Evolutionary conservation across 2,329 filamentous ascomycete species (phyloP), one percentile per base, ranked within the genome.

Genomic region (Coleophoma cylindrospora): DNA sequence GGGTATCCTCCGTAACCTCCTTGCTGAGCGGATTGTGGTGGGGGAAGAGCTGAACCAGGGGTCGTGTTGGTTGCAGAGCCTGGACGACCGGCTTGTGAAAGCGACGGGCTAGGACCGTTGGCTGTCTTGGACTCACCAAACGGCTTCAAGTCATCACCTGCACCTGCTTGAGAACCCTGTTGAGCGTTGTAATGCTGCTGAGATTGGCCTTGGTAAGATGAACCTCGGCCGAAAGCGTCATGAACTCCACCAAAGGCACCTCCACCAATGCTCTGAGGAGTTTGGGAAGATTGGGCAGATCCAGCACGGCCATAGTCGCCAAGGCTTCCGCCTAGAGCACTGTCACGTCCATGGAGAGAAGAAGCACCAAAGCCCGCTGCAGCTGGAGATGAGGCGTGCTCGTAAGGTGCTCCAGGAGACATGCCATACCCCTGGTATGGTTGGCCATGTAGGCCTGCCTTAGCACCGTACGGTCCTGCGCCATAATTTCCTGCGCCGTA

Each of bases 401-500:
- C 65, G 52, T 66, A 68, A 15, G 64, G 63, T 33, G 61, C 59
- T 19, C 57, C 60, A 36, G 63, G 63, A 41, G 60, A 63, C 58
- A 66, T 66, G 19, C 61, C 61, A 48, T 65, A 66, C 14, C 58
- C 63, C 56, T 62, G 62, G 47, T 66, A 66, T 36, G 61, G 61
- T 53, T 66, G 64, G 21, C 48, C 53, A 44, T 67, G 65, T 51
- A 66, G 54, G 21, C 64, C 64, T 19, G 50, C 64, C 46, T 67
- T 67, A 32, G 56, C 64, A 34, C 61, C 63, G 51, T 66, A 66
- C 38, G 64, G 64, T 43, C 53, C 63, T 21, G 51, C 61, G 67
- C 69, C 64, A 45, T 67, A 68, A 50, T 64, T 64, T 33, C 63
- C 65, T 21, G 58, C 61, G 44, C 65, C 66, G 55, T 69, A 68